A percentile compares a stretch with the other conserved stretches of the same genome.
phyloP scores from a whole-genome alignment of 2,329 filamentous ascomycete genomes.

The Cordyceps cicadae region DNA sequence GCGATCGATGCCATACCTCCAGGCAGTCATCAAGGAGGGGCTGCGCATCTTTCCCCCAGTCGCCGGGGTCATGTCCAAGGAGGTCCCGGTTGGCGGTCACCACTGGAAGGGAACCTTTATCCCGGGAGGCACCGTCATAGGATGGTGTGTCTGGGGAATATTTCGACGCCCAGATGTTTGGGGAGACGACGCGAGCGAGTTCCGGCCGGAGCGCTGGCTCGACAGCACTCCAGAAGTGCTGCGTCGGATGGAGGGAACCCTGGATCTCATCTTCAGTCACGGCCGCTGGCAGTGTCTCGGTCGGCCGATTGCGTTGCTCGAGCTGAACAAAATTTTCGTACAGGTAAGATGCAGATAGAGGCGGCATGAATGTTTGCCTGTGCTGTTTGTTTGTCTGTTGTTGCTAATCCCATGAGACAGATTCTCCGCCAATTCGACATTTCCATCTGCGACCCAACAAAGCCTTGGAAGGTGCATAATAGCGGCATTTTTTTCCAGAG shows the following conservation, averaged over 20 bases:
- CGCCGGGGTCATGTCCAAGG: constrained; percentile 29
- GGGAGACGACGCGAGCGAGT: constrained; percentile 27
- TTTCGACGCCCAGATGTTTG: constrained; percentile 26
- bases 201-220: constrained; percentile 30
- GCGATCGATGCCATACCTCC: constrained; percentile 32
- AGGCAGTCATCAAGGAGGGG: constrained; percentile 43
- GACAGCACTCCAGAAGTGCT: constrained; percentile 24
- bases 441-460: constrained; percentile 22
- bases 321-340: constrained; percentile 32
- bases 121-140: constrained; percentile 26
- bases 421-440: constrained; percentile 25
- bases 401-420: constrained; percentile 14
- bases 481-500: constrained; percentile 25
- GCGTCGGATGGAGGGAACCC: constrained; percentile 26
- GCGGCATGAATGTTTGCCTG: background rate
- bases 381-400: background rate
- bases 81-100: constrained; percentile 24
- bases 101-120: constrained; percentile 24
- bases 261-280: constrained; percentile 32
- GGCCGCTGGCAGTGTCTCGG: constrained; percentile 33
- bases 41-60: constrained; percentile 31
- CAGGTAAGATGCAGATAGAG: constrained; percentile 25
- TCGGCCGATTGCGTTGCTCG: constrained; percentile 29
- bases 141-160: constrained; percentile 28
- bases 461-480: constrained; percentile 24